Conservation (phyloP, 164 flowering plant genomes). For the Paratinospora sagittata region DNA sequence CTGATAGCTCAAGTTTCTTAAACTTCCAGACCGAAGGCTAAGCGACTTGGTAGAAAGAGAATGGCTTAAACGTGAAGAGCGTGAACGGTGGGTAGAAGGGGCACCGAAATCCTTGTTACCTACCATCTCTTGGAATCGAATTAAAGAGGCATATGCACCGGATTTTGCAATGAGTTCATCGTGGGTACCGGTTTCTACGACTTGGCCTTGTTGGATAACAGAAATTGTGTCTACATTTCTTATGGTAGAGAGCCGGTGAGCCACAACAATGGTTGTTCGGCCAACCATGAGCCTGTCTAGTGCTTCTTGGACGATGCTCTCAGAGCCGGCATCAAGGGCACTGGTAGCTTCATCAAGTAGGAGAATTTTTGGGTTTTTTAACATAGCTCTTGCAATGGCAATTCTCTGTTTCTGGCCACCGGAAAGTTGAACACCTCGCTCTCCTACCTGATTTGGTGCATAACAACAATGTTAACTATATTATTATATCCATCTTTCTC, state of each 20-base stretch:
- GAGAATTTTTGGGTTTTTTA: conserved; percentile 75
- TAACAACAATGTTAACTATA: not conserved
- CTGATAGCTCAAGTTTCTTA: conserved; percentile 86
- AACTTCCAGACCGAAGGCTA: conserved; percentile 88
- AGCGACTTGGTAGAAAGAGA: conserved; percentile 91
- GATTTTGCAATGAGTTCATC: conserved; percentile 56
- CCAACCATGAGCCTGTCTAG: conserved; percentile 84
- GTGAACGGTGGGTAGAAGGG: conserved; percentile 70
- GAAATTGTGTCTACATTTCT: conserved; percentile 80
- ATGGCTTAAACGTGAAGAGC: conserved; percentile 84
- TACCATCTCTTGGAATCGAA: conserved; percentile 30
- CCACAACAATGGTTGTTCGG: conserved; percentile 74
- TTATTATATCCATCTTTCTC: not conserved
- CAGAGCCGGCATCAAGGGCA: conserved; percentile 85
- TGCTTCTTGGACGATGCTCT: conserved; percentile 84
- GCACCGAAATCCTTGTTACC: conserved; percentile 59
- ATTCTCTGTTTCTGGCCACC: conserved; percentile 95
- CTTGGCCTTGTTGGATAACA: conserved; percentile 87
- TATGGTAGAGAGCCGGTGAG: conserved; percentile 74
- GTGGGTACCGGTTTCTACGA: conserved; percentile 85
- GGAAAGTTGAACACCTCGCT: conserved; percentile 85
- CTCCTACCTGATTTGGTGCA: conserved; percentile 55
- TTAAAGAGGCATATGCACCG: conserved; percentile 82
- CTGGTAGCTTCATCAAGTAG: conserved; percentile 94
- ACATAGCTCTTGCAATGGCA: conserved; percentile 89